Conservation (phyloP, 2,329 filamentous ascomycete species). For the Fusarium sarcochroum region DNA sequence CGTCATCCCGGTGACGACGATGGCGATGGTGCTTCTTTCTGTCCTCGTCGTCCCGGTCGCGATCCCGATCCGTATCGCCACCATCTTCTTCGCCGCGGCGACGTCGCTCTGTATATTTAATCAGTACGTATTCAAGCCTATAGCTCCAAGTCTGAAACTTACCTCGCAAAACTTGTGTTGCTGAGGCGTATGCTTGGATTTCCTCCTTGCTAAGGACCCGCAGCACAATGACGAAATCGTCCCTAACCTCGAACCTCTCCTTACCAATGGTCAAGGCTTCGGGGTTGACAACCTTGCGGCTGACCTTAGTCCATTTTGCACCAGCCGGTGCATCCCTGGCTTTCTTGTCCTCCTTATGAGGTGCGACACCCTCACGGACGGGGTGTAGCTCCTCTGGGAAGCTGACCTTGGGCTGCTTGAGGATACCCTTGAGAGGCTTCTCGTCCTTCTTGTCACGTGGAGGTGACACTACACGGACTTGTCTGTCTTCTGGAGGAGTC, state of each 20-base stretch:
- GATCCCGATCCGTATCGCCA: constrained; percentile 49
- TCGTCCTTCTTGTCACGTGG: constrained; percentile 74
- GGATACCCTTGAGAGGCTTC: constrained; percentile 84
- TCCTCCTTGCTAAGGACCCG: constrained; percentile 89
- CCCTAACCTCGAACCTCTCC: constrained; percentile 91
- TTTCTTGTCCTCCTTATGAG: constrained; percentile 88
- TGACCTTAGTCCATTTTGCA: constrained; percentile 94
- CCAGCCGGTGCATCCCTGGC: constrained; percentile 79
- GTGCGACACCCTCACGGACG: constrained; percentile 89
- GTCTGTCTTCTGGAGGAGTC: constrained; percentile 58
- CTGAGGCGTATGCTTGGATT: constrained; percentile 87
- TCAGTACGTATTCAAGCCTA: constrained; percentile 25
- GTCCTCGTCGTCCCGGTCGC: constrained; percentile 51
- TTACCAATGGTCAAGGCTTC: constrained; percentile 88
- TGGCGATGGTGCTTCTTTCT: constrained; percentile 43
- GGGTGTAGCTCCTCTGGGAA: constrained; percentile 91
- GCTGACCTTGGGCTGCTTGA: constrained; percentile 83
- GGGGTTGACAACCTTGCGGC: constrained; percentile 88
- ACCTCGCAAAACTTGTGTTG: constrained; percentile 87
- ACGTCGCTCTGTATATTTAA: constrained; percentile 48
- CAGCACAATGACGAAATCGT: constrained; percentile 93
- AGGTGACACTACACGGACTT: constrained; percentile 80
- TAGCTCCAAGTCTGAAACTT: constrained; percentile 50
- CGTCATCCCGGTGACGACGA: constrained; percentile 47
- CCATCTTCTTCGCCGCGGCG: constrained; percentile 51